phyloP scores from a whole-genome alignment of 352 stramenopile species.

The Phytophthora sp. region DNA sequence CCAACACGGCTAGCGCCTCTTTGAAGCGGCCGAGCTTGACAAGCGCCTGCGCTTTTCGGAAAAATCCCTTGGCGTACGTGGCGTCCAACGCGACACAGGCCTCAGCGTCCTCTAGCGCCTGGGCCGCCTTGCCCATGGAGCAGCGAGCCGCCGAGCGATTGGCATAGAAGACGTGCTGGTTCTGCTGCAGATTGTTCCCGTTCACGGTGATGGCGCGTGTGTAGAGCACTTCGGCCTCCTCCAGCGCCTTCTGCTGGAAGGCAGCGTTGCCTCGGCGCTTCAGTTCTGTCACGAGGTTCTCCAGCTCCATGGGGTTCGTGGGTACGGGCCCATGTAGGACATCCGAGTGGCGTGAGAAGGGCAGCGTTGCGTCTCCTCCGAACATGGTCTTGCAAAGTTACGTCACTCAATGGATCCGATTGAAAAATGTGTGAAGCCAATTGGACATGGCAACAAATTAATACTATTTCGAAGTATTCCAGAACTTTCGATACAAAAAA shows the following conservation, averaged over 20 bases:
- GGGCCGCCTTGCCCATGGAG: slow-evolving; percentile 76
- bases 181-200: slow-evolving; percentile 49
- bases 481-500: slow-evolving; percentile 29
- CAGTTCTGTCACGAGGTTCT: slow-evolving; percentile 83
- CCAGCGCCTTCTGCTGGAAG: slow-evolving; percentile 83
- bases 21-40: slow-evolving; percentile 72
- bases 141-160: slow-evolving; percentile 89
- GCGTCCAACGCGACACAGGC: slow-evolving; percentile 63
- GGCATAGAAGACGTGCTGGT: slow-evolving; percentile 87
- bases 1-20: slow-evolving; percentile 68
- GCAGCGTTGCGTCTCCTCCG: slow-evolving; percentile 65
- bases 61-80: slow-evolving; percentile 84
- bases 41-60: slow-evolving; percentile 83
- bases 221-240: slow-evolving; percentile 97
- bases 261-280: slow-evolving; percentile 89
- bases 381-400: slow-evolving; percentile 54
- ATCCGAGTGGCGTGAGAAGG: slow-evolving; percentile 84
- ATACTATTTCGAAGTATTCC: too few species aligned
- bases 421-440: slow-evolving; percentile 13
- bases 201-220: slow-evolving; percentile 93
- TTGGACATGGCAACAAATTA: too few species aligned
- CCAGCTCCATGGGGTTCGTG: slow-evolving; percentile 51
- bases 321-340: slow-evolving; percentile 69
- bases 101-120: slow-evolving; percentile 74
- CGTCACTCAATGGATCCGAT: slow-evolving; percentile 1